phyloP scores from a whole-genome alignment of 768 basidiomycete species.

The Baorangia bicolor region DNA sequence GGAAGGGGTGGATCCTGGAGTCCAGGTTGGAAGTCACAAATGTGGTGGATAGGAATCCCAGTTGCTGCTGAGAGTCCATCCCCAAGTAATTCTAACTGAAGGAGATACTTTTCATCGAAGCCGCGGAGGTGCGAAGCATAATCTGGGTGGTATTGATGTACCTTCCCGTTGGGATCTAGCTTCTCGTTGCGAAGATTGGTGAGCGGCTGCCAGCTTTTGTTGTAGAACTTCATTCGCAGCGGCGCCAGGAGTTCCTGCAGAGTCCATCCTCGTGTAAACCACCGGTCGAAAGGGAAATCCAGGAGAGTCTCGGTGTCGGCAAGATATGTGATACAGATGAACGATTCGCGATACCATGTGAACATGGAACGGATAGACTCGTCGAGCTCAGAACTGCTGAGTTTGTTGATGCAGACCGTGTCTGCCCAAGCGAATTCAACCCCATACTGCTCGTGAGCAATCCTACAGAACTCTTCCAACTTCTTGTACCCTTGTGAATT shows the following conservation, averaged over 20 bases:
- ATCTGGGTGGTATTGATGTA: neutral
- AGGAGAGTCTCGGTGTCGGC: neutral
- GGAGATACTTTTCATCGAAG: neutral
- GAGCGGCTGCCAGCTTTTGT: slow-evolving; percentile 8
- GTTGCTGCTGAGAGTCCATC: neutral
- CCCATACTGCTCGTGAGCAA: neutral
- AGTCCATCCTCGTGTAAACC: slow-evolving; percentile 11
- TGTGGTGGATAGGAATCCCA: neutral
- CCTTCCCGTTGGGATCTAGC: neutral
- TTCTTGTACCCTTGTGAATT: too few relatives aligned
- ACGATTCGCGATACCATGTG: slow-evolving; percentile 16
- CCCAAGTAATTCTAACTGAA: neutral
- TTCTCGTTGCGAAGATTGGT: slow-evolving; percentile 4
- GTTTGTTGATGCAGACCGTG: slow-evolving; percentile 18
- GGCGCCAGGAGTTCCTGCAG: slow-evolving; percentile 19
- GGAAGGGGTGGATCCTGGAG: neutral
- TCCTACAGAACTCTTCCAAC: neutral
- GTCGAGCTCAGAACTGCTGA: slow-evolving; percentile 18
- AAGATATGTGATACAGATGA: slow-evolving; percentile 17
- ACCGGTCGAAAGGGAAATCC: slow-evolving; percentile 12
- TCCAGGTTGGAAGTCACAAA: neutral
- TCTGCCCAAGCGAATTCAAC: slow-evolving; percentile 14
- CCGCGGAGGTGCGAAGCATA: neutral
- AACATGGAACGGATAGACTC: slow-evolving; percentile 25
- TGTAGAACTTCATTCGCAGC: slow-evolving; percentile 11